phyloP scores from a whole-genome alignment of 2,329 filamentous ascomycete genomes.

The Tolypocladium inflatum region DNA sequence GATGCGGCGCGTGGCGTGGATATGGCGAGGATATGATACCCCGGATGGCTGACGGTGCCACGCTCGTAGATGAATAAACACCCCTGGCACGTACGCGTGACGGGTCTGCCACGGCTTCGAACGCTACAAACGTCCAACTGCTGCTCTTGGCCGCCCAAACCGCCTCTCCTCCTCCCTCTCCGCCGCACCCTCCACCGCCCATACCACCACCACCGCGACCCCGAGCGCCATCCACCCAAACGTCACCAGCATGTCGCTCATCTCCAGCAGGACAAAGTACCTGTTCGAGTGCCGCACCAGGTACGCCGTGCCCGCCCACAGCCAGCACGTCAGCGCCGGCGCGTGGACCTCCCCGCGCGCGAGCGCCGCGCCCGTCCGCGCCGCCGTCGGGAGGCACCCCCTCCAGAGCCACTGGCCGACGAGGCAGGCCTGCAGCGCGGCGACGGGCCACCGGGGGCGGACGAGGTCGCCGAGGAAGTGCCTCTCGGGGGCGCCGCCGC shows the following conservation, averaged over 20 bases:
- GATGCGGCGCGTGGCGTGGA: background rate
- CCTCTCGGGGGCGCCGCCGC: slow-evolving; percentile 5
- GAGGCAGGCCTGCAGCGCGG: slow-evolving; percentile 10
- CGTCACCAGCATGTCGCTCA: slow-evolving; percentile 21
- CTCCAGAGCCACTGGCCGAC: slow-evolving; percentile 7
- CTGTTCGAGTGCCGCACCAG: slow-evolving; percentile 23
- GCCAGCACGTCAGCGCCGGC: slow-evolving; percentile 4
- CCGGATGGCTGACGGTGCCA: background rate
- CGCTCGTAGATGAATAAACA: background rate
- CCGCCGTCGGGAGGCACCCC: background rate
- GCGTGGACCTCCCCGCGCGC: slow-evolving; percentile 1
- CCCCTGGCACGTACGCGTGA: too few relatives aligned
- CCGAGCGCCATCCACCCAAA: slow-evolving; percentile 17
- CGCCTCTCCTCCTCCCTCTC: background rate
- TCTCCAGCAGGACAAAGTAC: slow-evolving; percentile 28
- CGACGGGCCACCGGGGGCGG: slow-evolving; percentile 3
- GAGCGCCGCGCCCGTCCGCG: background rate
- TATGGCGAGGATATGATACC: background rate
- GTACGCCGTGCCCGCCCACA: slow-evolving; percentile 10
- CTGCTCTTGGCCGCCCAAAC: background rate
- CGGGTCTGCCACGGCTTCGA: background rate
- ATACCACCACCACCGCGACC: slow-evolving; percentile 7
- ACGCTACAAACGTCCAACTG: background rate
- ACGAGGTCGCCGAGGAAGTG: slow-evolving; percentile 6
- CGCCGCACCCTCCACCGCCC: background rate